These are phyloP conservation scores for Paspalum vaginatum DNA, from an alignment of 176 grass and related monocot species.

Conservation along the genomic window DNA sequence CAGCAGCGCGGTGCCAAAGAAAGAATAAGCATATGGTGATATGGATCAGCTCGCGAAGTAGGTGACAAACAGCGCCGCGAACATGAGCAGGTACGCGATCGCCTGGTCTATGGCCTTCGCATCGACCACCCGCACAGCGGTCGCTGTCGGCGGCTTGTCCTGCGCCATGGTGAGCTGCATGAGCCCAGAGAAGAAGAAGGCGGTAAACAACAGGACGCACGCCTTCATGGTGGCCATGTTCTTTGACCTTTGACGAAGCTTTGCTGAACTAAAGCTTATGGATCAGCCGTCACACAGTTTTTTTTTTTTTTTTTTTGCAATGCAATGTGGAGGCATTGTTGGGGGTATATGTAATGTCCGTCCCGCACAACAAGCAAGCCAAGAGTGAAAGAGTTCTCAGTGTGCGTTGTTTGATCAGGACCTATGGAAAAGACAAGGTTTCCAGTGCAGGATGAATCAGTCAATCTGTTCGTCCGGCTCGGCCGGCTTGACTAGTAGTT, in stretches of 20 bases:
- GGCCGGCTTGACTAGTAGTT: conserved; percentile 6
- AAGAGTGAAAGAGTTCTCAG: not conserved
- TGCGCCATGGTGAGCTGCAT: conserved; percentile 41
- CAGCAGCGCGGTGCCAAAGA: not conserved
- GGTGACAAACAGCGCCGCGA: conserved; percentile 25
- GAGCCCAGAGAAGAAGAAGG: conserved; percentile 45
- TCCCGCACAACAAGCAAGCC: not conserved
- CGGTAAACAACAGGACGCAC: conserved; percentile 9
- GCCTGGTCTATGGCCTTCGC: conserved; percentile 28
- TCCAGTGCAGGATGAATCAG: not conserved
- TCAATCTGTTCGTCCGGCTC: not conserved
- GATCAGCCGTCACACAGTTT: not conserved
- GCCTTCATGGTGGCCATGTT: conserved; percentile 12
- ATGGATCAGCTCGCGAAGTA: conserved; percentile 17
- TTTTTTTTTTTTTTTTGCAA: too few relatives aligned
- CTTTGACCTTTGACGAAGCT: not conserved
- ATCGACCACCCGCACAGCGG: not conserved
- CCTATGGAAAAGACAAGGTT: too few relatives aligned
- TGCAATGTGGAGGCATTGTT: not conserved
- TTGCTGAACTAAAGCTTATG: not conserved
- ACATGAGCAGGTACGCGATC: conserved; percentile 40
- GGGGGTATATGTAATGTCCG: conserved; percentile 22
- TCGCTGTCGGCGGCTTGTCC: not conserved
- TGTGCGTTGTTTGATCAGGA: conserved; percentile 20
- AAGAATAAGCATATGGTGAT: not conserved